Percentiles rank a stretch among this genome's conserved stretches.
Evolutionary conservation across 257 asterid genomes (phyloP).

Genomic region (Penstemon barbatus): DNA sequence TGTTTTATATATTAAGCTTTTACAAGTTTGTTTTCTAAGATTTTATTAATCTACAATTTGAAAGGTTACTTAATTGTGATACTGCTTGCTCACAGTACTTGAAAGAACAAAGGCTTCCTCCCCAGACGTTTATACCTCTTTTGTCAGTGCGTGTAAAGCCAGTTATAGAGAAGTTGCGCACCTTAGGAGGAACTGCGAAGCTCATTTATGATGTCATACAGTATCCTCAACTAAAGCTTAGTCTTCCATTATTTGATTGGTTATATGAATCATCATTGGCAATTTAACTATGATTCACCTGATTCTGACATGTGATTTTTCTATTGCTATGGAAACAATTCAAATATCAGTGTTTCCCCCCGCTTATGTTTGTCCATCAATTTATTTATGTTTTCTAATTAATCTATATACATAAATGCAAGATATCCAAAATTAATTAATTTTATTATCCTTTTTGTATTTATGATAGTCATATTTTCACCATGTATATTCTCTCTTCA

Average conservation of each 20-base stretch:
- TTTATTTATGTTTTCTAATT: not conserved
- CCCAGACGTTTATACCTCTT: conserved; percentile 97
- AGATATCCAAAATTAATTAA: not conserved
- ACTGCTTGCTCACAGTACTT: conserved; percentile 65
- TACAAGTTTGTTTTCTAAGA: not conserved
- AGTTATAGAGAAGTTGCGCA: conserved; percentile 79
- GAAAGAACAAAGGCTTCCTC: conserved; percentile 98
- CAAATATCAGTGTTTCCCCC: conserved; percentile 2
- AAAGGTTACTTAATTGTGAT: conserved; percentile 19
- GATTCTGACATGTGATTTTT: not conserved
- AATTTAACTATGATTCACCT: conserved; percentile 8
- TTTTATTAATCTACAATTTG: conserved; percentile 2
- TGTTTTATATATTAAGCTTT: conserved; percentile 10
- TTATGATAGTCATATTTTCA: conserved; percentile 5
- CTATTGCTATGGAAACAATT: conserved; percentile 3
- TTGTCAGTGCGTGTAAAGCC: conserved; percentile 92
- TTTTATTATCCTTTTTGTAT: not conserved
- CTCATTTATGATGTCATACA: conserved; percentile 87
- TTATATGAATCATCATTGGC: conserved; percentile 20
- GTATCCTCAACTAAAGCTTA: conserved; percentile 64
- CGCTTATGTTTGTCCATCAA: not conserved
- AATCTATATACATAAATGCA: not conserved
- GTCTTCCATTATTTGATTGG: conserved; percentile 12
- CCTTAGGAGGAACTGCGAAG: conserved; percentile 93
- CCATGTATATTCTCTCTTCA: not conserved